Percentiles rank a stretch among this genome's conserved stretches.
Conservation (phyloP, 2,329 filamentous ascomycete species). For the Penicillium sclerotiorum region DNA sequence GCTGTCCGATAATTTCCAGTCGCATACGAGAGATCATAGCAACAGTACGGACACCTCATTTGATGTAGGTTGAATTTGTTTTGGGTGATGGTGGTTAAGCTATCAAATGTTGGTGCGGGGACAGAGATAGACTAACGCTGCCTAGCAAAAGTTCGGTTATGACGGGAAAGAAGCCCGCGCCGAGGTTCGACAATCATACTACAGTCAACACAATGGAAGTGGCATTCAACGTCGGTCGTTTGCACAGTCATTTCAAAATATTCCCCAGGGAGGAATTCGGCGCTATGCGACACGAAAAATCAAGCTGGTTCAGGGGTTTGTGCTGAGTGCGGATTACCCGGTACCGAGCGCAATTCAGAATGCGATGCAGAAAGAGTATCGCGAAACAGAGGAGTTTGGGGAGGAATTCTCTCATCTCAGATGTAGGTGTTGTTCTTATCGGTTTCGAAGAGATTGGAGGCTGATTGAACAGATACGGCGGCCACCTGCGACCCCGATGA, state of each 20-base stretch:
- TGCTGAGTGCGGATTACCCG: slow-evolving; percentile 13
- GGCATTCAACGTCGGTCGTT: not conserved
- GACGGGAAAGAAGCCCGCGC: not conserved
- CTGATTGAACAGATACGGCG: slow-evolving; percentile 13
- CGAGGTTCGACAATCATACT: not conserved
- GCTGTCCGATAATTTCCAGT: not conserved
- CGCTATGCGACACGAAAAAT: slow-evolving; percentile 14
- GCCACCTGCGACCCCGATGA: slow-evolving; percentile 16
- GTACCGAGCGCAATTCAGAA: slow-evolving; percentile 16
- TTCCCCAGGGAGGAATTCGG: not conserved
- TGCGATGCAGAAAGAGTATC: slow-evolving; percentile 13
- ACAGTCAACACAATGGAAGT: not conserved
- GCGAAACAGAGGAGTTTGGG: slow-evolving; percentile 4
- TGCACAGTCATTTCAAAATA: slow-evolving; percentile 1
- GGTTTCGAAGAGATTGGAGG: not conserved
- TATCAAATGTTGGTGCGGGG: too few species aligned
- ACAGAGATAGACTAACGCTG: not conserved
- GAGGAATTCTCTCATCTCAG: slow-evolving; percentile 15
- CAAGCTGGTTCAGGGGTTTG: slow-evolving; percentile 10
- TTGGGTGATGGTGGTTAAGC: not conserved
- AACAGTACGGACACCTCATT: not conserved
- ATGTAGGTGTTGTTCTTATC: slow-evolving; percentile 1
- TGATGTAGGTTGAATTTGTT: not conserved
- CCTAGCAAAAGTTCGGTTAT: not conserved
- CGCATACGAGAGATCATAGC: not conserved